Base-by-base conservation (phyloP, 1,284 basidiomycete genomes). In the Porogramme epimiltina region DNA sequence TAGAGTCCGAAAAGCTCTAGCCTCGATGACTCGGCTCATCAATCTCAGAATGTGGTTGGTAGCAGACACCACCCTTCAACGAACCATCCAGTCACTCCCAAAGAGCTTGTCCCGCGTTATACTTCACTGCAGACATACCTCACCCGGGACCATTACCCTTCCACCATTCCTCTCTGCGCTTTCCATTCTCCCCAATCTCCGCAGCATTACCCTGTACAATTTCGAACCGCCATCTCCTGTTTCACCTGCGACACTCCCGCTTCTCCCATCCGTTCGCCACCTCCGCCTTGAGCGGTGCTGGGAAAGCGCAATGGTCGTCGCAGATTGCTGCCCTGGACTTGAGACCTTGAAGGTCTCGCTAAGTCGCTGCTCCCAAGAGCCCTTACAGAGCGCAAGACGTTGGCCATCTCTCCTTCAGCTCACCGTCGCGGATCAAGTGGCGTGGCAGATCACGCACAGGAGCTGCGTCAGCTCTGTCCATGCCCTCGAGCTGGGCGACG, bases 311-410 rank as follows among this genome's bases (percentile, higher is more conserved):
- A 20, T 58, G 4, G 36, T 47, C 31, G 22, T 58, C 26, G 52
- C 54, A 16, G 47, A 47, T 9, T 44, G 46, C 3, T 52, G 47
- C 26, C 56, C 52, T 8, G 46, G 38, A 24, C 47, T 58, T 3
- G 40, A 45, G 3, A 49, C 42, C 2, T 36, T 57, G 13, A 41
- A 28, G 0, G 48, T 41, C 37, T 49, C 44, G 15, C 2, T 44
- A 24, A 36, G 25, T n/a, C 13, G n/a, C 5, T 22, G 24, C 8
- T 3, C 25, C n/a, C 8, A 5, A 6, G 39, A 42, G 16, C 20
- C 13, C 9, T 11, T 6, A 3, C 20, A 8, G 4, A 41, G 20
- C 10, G 10, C 9, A n/a, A 24, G 18, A 19, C 34, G 31, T n/a
- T 39, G 28, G 28, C 28, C 28, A 13, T 13, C 28, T 6, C 28